Base-by-base conservation (phyloP, 2,329 filamentous ascomycete species). In the Exophiala calicioides region DNA sequence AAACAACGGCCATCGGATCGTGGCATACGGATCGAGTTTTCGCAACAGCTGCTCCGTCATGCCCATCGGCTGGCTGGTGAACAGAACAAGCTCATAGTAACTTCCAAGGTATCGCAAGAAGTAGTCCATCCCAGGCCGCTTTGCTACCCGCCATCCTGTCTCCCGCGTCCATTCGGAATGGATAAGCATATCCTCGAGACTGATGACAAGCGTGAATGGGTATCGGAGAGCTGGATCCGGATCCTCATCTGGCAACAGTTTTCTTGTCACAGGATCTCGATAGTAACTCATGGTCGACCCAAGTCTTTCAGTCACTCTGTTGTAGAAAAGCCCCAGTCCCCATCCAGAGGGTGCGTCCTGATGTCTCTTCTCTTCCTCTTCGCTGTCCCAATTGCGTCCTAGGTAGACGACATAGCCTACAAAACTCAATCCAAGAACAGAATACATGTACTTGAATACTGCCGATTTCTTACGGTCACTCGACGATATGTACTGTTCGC, bases 21-120 rank as follows among this genome's bases (percentile, higher is more conserved):
- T 89, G 61, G 86, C 88, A 77, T 87, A 97, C 26, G 91, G 93
- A 65, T 98, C 93, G 50, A 98, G 76, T 71, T 98, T 98, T 62
- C 88, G 84, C 57, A 96, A 81, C 40, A 98, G 79, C 18, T 89
- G 88, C 59, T 96, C 90, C 20, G 84, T 91, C 65, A 88, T 86
- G 62, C 82, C 84, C 62, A 84, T 88, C 1, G 91, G 90, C 35
- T 93, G 85, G 29, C 81, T 88, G 23, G 93, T 98, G 73, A 97
- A 98, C 56, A 98, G 82, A 41, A 97, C 93, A 44, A 98, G 77
- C 69, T 98, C 93, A 65, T 96, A 98, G 77, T 98, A 97, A 68
- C 96, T 90, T 70, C 88, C 91, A 37, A 98, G 79, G 68, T 98
- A 98, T 63, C 88, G 88, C 55, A 98, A 74, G 74, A 98, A 98